phyloP scores from a whole-genome alignment of 805 yeast genomes.

The Ogataea glucozyma region DNA sequence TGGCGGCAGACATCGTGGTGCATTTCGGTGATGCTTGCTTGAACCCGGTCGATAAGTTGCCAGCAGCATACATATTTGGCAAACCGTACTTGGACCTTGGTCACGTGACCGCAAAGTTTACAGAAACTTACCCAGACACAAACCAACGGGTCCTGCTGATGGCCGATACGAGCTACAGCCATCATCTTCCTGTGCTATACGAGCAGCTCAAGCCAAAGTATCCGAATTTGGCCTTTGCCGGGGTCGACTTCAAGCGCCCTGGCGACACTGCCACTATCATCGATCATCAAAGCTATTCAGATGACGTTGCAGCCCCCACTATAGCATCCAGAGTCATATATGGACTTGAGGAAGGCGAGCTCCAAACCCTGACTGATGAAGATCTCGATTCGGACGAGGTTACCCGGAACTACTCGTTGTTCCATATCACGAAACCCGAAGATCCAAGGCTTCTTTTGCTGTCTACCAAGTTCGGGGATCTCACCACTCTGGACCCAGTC shows the following conservation, averaged over 20 bases:
- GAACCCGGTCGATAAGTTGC: conserved; percentile 70
- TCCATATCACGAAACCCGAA: conserved; percentile 74
- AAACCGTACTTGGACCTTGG: conserved; percentile 54
- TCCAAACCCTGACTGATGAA: conserved; percentile 16
- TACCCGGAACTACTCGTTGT: conserved; percentile 53
- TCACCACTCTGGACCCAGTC: conserved; percentile 51
- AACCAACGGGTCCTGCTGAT: conserved; percentile 56
- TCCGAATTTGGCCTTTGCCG: conserved; percentile 40
- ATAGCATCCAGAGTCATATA: conserved; percentile 37
- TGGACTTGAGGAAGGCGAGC: conserved; percentile 28
- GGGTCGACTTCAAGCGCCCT: conserved; percentile 36
- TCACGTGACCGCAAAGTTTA: conserved; percentile 41
- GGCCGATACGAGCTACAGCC: conserved; percentile 72
- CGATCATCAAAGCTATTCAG: conserved; percentile 20
- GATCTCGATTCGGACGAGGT: conserved; percentile 30
- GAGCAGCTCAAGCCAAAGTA: conserved; percentile 34
- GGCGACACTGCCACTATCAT: conserved; percentile 27
- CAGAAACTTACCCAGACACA: conserved; percentile 40
- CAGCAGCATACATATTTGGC: conserved; percentile 81
- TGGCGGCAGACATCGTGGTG: conserved; percentile 76
- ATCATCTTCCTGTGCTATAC: conserved; percentile 44
- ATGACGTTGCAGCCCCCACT: conserved; percentile 16
- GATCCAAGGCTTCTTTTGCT: conserved; percentile 76
- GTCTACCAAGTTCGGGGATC: conserved; percentile 64
- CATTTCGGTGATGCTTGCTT: conserved; percentile 97